Percentiles rank a stretch among this genome's conserved stretches.
Conservation (phyloP, 1,284 basidiomycete genomes). For the Papiliotrema flavescens region DNA sequence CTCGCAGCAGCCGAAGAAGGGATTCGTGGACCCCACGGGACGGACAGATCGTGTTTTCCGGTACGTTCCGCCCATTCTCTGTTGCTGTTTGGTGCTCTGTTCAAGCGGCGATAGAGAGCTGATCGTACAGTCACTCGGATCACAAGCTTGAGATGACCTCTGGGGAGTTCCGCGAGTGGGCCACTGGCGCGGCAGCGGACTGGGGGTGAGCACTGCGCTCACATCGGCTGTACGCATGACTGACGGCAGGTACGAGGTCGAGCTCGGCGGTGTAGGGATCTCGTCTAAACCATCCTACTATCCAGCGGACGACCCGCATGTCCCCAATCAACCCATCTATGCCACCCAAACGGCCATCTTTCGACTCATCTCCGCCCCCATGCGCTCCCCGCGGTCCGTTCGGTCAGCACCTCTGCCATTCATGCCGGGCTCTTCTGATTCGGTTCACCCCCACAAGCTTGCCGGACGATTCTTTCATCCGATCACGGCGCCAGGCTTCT, state of each 20-base stretch:
- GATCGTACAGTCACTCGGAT: slow-evolving; percentile 57
- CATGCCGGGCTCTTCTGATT: slow-evolving; percentile 38
- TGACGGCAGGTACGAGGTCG: slow-evolving; percentile 38
- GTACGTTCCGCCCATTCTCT: slow-evolving; percentile 45
- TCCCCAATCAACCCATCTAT: slow-evolving; percentile 47
- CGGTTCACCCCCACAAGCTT: slow-evolving; percentile 47
- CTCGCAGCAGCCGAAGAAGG: slow-evolving; percentile 49
- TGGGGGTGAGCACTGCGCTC: slow-evolving; percentile 59
- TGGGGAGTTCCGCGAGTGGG: slow-evolving; percentile 75
- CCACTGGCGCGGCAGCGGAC: slow-evolving; percentile 55
- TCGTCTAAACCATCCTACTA: slow-evolving; percentile 47
- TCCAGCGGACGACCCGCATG: slow-evolving; percentile 21
- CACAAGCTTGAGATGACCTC: slow-evolving; percentile 93
- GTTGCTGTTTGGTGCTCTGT: too few species aligned
- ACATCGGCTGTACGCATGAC: not conserved
- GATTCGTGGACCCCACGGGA: slow-evolving; percentile 71
- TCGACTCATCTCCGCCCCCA: slow-evolving; percentile 44
- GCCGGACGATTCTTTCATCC: slow-evolving; percentile 56
- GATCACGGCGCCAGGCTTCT: slow-evolving; percentile 22
- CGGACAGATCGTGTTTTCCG: slow-evolving; percentile 60
- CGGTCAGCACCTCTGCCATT: slow-evolving; percentile 45
- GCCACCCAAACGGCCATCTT: slow-evolving; percentile 74
- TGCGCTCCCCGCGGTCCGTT: slow-evolving; percentile 47
- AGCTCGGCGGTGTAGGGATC: slow-evolving; percentile 44
- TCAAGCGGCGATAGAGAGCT: too few species aligned